Conservation (phyloP, 2,329 filamentous ascomycete species). For the Cladophialophora immunda region DNA sequence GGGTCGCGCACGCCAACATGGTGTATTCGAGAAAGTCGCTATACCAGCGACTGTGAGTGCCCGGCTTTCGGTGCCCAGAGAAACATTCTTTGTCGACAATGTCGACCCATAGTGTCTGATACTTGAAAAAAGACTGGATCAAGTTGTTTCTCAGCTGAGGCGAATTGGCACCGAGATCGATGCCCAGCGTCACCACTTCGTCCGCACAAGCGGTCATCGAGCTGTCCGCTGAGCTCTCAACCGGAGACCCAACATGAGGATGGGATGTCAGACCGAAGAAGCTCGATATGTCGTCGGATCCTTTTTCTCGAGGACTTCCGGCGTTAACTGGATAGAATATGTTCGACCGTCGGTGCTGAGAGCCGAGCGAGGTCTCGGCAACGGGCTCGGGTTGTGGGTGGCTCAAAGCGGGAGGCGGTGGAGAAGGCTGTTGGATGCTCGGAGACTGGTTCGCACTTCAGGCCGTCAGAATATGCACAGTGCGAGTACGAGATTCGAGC, state of each 20-base stretch:
- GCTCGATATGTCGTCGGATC: conserved; percentile 4
- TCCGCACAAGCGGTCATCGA: background rate
- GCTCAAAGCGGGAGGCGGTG: too few species aligned
- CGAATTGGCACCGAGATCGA: conserved; percentile 9
- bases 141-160: conserved; percentile 9
- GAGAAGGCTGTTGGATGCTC: too few species aligned
- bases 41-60: conserved; percentile 4
- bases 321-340: background rate
- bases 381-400: too few species aligned
- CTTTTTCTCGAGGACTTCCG: background rate
- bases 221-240: background rate
- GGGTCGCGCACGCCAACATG: conserved; percentile 9
- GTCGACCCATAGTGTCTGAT: conserved; percentile 11
- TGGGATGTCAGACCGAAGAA: conserved; percentile 13
- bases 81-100: conserved; percentile 10
- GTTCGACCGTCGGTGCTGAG: too few species aligned
- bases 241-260: conserved; percentile 12
- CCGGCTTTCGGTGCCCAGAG: background rate
- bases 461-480: too few species aligned
- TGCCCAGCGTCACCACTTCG: conserved; percentile 8
- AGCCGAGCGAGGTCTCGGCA: too few species aligned
- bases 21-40: conserved; percentile 7
- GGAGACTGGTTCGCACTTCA: too few species aligned
- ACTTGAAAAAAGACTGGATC: conserved; percentile 12
- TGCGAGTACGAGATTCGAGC: too few species aligned